A percentile compares a stretch with the other conserved stretches of the same genome.
Evolutionary conservation across 2,329 filamentous ascomycete genomes (phyloP).

Genomic region (Fusarium mexicanum): DNA sequence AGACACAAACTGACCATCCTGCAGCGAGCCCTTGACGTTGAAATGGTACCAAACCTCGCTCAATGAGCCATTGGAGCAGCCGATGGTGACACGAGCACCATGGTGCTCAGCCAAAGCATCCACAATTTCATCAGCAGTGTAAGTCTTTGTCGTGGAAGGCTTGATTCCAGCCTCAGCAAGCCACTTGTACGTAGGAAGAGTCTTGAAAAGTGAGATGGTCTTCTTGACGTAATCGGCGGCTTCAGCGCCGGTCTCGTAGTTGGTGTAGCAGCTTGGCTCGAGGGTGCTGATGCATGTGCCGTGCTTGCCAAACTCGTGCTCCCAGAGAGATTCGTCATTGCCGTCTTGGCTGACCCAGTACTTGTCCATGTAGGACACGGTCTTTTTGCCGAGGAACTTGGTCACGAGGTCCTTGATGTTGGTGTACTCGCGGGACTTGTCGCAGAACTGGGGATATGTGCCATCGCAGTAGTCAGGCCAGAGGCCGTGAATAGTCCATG

Average conservation of each 20-base stretch:
- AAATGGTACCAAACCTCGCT: slow-evolving; percentile 71
- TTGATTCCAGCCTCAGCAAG: slow-evolving; percentile 69
- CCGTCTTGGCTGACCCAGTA: slow-evolving; percentile 78
- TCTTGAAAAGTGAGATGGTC: slow-evolving; percentile 72
- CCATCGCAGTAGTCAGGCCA: slow-evolving; percentile 76
- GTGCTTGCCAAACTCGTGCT: slow-evolving; percentile 81
- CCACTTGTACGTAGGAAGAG: slow-evolving; percentile 70
- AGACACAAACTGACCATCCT: slow-evolving; percentile 69
- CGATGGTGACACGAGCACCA: slow-evolving; percentile 66
- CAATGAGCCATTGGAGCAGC: slow-evolving; percentile 60
- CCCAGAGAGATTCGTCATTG: slow-evolving; percentile 73
- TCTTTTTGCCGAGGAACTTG: slow-evolving; percentile 59
- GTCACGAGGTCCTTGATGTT: slow-evolving; percentile 73
- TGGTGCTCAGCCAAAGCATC: slow-evolving; percentile 63
- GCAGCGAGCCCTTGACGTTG: slow-evolving; percentile 66
- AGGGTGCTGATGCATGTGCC: slow-evolving; percentile 79
- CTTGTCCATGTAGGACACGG: slow-evolving; percentile 72
- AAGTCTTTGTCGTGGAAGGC: slow-evolving; percentile 64
- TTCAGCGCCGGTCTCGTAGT: slow-evolving; percentile 70
- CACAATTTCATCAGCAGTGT: slow-evolving; percentile 68
- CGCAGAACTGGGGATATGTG: slow-evolving; percentile 74
- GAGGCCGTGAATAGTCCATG: slow-evolving; percentile 80
- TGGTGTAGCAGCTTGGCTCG: slow-evolving; percentile 71
- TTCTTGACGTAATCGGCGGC: slow-evolving; percentile 75
- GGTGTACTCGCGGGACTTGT: slow-evolving; percentile 67